Evolutionary conservation across 2,329 filamentous ascomycete species (phyloP), one percentile per base, ranked within the genome.

Genomic region (Berkeleyomyces basicola): DNA sequence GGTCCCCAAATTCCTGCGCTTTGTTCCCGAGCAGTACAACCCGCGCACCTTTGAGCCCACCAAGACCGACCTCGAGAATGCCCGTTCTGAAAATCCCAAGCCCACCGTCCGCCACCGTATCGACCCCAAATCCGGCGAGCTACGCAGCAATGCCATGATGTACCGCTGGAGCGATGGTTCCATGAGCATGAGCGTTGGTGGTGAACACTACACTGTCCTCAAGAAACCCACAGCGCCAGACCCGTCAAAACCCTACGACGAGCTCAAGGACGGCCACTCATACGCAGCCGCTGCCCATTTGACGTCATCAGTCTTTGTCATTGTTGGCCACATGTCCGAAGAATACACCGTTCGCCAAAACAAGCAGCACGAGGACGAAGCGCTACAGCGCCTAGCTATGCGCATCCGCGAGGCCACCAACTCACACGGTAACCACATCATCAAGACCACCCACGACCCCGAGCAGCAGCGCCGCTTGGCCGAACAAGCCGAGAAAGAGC

Each of bases 111-210:
- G 87, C 65, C 88, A 85, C 73, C 82, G 85, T 61, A 82, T 80
- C 68, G 84, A 88, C 64, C 77, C 83, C 7, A 78, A 78, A n/a
- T 85, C 82, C 1, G 79, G 80, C 58, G 76, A 83, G 65, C 76
- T 90, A 10, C 82, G 87, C 70, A 90, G 87, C 69, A 92, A 92
- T 70, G 82, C 88, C 2, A 81, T 85, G 66, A 75, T 92, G 39
- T 82, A 88, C 69, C 81, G 82, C 67, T 92, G 88, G 88, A 89
- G 84, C 65, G 88, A 92, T 69, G 88, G 88, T 37, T 89, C 85
- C 3, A 75, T 88, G 14, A 90, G 87, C 9, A 76, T 92, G 33
- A 82, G 86, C n/a, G 77, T 91, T 33, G 88, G 87, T 11, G 83
- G 82, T 64, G 83, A 85, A 66, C 87, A 91, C 69, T 91, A 86